These are phyloP conservation scores for Corynascus novoguineensis DNA, from an alignment of 495 filamentous ascomycete species.

Conservation along the genomic window DNA sequence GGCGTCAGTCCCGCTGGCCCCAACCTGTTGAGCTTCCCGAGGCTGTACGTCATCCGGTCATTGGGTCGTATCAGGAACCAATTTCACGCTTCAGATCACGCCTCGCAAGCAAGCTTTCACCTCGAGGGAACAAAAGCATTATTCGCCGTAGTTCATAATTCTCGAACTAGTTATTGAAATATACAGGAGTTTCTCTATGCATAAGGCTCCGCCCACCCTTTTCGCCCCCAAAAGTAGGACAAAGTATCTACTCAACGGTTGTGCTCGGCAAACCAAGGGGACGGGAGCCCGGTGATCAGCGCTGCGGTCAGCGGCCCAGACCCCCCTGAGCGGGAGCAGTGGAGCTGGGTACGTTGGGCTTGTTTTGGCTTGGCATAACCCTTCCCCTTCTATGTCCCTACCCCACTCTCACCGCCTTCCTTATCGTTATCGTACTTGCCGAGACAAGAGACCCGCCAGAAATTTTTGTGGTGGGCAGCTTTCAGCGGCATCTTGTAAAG, in stretches of 20 bases:
- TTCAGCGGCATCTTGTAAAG: constrained; percentile 7
- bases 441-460: constrained; percentile 23
- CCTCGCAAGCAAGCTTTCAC: no score
- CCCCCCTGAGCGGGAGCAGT: neutral
- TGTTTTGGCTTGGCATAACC: neutral
- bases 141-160: neutral
- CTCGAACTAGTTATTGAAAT: neutral
- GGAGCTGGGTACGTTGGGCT: neutral
- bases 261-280: no score
- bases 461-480: constrained; percentile 27
- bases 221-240: no score
- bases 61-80: constrained; percentile 5
- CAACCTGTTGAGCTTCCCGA: constrained; percentile 1
- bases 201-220: no score
- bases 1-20: constrained; percentile 1
- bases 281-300: neutral
- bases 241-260: no score
- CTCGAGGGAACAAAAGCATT: no score
- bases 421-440: constrained; percentile 31
- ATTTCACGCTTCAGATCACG: no score
- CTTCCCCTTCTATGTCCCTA: neutral
- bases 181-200: no score
- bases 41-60: constrained; percentile 15
- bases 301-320: neutral
- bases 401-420: constrained; percentile 19